These are phyloP conservation scores for Penicillium sp. DNA, from an alignment of 2,329 filamentous ascomycete genomes.

Conservation along the genomic window DNA sequence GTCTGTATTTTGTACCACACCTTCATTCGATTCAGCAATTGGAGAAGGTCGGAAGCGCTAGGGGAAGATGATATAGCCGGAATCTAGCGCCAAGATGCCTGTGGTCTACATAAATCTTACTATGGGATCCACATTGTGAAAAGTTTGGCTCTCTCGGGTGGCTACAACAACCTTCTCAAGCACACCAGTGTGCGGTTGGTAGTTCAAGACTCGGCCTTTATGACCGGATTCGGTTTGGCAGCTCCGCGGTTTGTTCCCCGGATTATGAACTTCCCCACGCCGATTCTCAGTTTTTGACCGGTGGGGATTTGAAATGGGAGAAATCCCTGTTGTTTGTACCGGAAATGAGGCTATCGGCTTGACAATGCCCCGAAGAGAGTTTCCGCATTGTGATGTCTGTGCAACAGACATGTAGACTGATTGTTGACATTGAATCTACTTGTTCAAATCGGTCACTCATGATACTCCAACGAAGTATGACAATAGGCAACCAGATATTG, in stretches of 20 bases:
- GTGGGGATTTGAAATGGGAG: neutral
- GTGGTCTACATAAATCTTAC: too few relatives aligned
- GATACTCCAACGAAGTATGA: neutral
- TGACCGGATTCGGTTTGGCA: neutral
- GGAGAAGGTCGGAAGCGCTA: neutral
- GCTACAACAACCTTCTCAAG: neutral
- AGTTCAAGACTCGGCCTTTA: neutral
- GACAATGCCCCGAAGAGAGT: neutral
- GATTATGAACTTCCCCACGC: neutral
- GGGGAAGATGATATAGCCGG: neutral
- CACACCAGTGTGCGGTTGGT: neutral
- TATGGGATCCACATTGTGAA: neutral
- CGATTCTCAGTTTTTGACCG: neutral
- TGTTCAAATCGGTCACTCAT: neutral
- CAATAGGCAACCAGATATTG: neutral
- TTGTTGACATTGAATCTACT: neutral
- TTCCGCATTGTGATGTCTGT: neutral
- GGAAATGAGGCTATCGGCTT: neutral
- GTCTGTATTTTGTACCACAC: neutral
- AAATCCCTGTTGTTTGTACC: neutral
- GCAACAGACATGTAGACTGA: neutral
- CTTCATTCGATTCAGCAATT: neutral
- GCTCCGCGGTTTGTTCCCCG: neutral
- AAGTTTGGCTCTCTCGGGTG: neutral
- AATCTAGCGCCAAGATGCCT: neutral